Evolutionary conservation across 805 yeast genomes (phyloP), one percentile per base, ranked within the genome.

Genomic region (Lipomyces sp.): DNA sequence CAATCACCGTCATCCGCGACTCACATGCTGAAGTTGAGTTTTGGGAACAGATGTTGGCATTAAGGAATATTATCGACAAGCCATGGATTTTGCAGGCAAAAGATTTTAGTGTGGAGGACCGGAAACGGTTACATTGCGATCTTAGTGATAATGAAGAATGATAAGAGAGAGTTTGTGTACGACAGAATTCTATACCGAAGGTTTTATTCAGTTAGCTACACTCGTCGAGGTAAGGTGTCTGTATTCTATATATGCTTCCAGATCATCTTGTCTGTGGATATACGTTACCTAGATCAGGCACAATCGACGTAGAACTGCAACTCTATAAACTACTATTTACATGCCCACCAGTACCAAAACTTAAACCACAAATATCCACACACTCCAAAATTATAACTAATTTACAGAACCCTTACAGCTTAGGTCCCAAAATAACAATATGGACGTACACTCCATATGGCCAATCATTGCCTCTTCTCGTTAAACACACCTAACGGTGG

Each of bases 61-160:
- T n/a, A 7, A 54, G 61, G 34, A n/a, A 58, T 7, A 45, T 15
- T 29, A 24, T 58, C n/a, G 61, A 58, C 13, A 5, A 58, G 11
- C 54, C 42, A 18, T 58, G 61, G 61, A 58, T 32, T 5, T 42
- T 24, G 7, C 15, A 7, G n/a, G 48, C 15, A 7, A n/a, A 13
- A 4, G 48, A 42, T 5, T 42, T 42, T 42, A 42, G 24, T 13
- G 48, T n/a, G 48, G 48, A 42, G n/a, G 48, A 42, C n/a, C 48
- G 48, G 24, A n/a, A 42, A 42, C 48, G 48, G 29, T 15, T 42
- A 13, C 2, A 2, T 15, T 7, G 48, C 18, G 15, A 42, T n/a
- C 8, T 15, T n/a, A n/a, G 8, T 42, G 18, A 8, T 4, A 4
- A 2, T 42, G 4, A 24, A 24, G 48, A 42, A 15, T 2, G 5